Base-by-base conservation (phyloP, 306 rosid species). In the Potentilla sterilis region DNA sequence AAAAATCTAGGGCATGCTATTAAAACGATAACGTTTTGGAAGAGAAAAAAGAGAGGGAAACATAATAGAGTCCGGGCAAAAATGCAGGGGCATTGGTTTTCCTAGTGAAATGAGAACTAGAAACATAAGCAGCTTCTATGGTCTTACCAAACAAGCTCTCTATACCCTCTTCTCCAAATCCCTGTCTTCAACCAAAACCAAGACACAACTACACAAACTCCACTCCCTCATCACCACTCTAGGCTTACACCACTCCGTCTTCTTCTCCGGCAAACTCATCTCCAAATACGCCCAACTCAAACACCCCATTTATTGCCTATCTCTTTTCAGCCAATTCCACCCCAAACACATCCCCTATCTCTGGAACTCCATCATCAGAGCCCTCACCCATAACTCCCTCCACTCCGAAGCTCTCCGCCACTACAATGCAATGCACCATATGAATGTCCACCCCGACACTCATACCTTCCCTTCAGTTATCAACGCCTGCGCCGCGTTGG, bases 321-420 rank as follows among this genome's bases (percentile, higher is more conserved):
- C 80, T 9, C 55, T 83, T 75, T 83, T 83, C 67, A 75, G 41
- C 54, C 37, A 66, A 46, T 71, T 72, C 49, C 67, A 61, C 15
- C 83, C 78, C 75, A 75, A 79, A 62, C 35, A 34, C 72, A 72
- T 57, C 61, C 68, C 77, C 37, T 83, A 79, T 35, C 81, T 63
- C 21, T 83, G 83, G 81, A 83, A 83, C 58, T 70, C 86, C 2
- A 70, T 83, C 41, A 83, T 83, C 6, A 75, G 86, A 75, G 83
- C 86, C 9, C 81, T 71, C 44, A 79, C 55, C 37, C 80, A 49
- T 19, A 65, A 48, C 58, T 79, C 81, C 51, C 65, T 79, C 28
- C 77, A 75, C 43, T 38, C 81, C 6, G 40, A 75, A 67, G 78
- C 86, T 59, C 80, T 79, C 47, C 62, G 32, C 24, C 73, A 74